Evolutionary conservation across 345 rosid genomes (phyloP), one percentile per base, ranked within the genome.

Genomic region (Citrus maxima): DNA sequence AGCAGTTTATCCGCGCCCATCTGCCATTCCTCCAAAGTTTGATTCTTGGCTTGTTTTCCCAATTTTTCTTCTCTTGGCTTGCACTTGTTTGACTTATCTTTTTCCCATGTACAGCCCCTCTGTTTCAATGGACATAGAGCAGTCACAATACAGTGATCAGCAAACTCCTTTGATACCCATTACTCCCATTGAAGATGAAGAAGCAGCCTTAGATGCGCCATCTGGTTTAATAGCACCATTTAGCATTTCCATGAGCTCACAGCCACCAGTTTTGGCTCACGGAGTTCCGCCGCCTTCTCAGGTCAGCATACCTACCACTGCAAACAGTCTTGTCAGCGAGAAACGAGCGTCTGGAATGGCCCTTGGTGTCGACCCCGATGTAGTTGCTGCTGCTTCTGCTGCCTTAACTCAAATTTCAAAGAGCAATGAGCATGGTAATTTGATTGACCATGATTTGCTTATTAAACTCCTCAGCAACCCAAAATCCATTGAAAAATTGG

Each of bases 1-100:
- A 90, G 98, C 99, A 71, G 92, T 94, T 75, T 94, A 93, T 84
- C 99, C 99, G 25, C 93, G 95, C 7, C 88, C 95, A 80, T 91
- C 97, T 63, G 87, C 93, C 25, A 92, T 96, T 69, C 99, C 99
- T 80, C 87, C 83, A 78, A 87, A 96, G 99, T 96, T 32, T 32
- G 86, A 56, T 77, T 61, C 83, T 81, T 70, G 14, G 64, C 79
- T 81, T 61, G 22, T 79, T 61, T 55, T 80, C 46, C 67, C 34
- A 22, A 56, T 5, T 73, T 73, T 10, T 40, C 32, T 66, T 68
- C 30, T 83, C 27, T 78, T 79, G 34, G 38, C 64, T 73, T 70
- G 66, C 24, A 30, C 18, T 70, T 75, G 77, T 34, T 77, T 4
- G 67, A 76, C 38, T 70, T 55, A 76, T 32, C 19, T 49, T 25